Evolutionary conservation across 1,284 basidiomycete species (phyloP).

Genomic region (Ceratorhiza oryzae-sativae): DNA sequence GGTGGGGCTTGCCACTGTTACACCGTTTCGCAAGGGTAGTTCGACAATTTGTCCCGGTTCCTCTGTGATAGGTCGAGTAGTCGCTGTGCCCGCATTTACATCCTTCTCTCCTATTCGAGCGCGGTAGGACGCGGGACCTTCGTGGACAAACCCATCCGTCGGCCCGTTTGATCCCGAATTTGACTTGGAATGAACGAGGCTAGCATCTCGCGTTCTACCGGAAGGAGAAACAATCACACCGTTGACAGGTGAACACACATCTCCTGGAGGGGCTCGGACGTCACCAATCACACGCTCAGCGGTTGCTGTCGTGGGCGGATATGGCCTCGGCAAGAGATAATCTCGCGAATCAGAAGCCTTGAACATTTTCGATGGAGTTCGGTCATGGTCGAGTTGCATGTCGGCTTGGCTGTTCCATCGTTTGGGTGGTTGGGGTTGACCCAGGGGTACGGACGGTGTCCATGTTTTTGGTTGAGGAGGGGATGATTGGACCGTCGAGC

Average conservation of each 20-base stretch:
- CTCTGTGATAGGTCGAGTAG: too few species aligned
- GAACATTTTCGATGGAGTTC: neutral
- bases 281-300: neutral
- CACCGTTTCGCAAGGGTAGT: too few species aligned
- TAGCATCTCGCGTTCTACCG: conserved; percentile 10
- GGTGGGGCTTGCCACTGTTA: too few species aligned
- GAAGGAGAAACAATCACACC: conserved; percentile 10
- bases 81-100: neutral
- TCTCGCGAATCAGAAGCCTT: neutral
- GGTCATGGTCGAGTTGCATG: neutral
- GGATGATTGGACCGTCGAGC: neutral
- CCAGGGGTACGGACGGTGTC: neutral
- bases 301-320: neutral
- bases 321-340: neutral
- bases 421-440: neutral
- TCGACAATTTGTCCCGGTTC: too few species aligned
- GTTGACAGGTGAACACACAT: neutral
- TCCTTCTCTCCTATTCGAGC: neutral
- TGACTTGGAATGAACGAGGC: neutral
- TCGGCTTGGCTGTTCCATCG: neutral
- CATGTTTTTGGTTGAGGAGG: neutral
- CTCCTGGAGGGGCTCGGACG: neutral
- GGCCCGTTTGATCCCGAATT: neutral
- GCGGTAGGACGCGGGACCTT: conserved; percentile 3
- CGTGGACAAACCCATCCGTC: conserved; percentile 4